A percentile compares a stretch with the other conserved stretches of the same genome.
phyloP scores from a whole-genome alignment of 73 alveolate genomes.

The Symbiodinium natans region DNA sequence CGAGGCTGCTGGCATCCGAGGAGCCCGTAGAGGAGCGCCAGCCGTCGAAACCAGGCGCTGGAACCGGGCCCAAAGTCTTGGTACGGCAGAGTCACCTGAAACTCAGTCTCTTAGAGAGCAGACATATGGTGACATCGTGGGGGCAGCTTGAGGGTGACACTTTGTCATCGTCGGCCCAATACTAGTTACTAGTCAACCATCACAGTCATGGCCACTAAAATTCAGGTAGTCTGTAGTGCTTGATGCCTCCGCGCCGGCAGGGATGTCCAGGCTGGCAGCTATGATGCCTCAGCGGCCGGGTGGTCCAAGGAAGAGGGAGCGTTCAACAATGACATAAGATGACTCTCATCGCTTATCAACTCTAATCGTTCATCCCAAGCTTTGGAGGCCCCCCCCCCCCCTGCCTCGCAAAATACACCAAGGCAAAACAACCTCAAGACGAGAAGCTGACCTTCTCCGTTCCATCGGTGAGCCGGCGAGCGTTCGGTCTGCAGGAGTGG shows the following conservation, averaged over 20 bases:
- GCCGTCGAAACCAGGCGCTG: conserved; percentile 19
- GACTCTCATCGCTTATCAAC: too few relatives aligned
- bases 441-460: neutral
- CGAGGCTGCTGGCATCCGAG: neutral
- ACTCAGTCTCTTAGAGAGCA: neutral
- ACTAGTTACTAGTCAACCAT: too few relatives aligned
- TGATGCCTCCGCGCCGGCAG: neutral
- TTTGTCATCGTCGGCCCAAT: too few relatives aligned
- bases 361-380: neutral
- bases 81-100: neutral
- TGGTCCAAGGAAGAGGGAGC: neutral
- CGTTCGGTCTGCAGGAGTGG: conserved; percentile 20
- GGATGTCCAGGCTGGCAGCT: neutral
- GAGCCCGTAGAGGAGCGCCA: neutral
- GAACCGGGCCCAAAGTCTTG: neutral
- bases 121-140: too few relatives aligned
- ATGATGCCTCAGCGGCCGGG: neutral
- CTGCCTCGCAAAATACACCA: too few relatives aligned
- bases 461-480: neutral
- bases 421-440: neutral
- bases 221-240: too few relatives aligned
- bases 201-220: too few relatives aligned
- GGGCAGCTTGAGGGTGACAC: too few relatives aligned
- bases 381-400: neutral
- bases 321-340: too few relatives aligned